A percentile compares a stretch with the other conserved stretches of the same genome.
Evolutionary conservation across 768 basidiomycete genomes (phyloP).

Genomic region (Suillus alpinus): DNA sequence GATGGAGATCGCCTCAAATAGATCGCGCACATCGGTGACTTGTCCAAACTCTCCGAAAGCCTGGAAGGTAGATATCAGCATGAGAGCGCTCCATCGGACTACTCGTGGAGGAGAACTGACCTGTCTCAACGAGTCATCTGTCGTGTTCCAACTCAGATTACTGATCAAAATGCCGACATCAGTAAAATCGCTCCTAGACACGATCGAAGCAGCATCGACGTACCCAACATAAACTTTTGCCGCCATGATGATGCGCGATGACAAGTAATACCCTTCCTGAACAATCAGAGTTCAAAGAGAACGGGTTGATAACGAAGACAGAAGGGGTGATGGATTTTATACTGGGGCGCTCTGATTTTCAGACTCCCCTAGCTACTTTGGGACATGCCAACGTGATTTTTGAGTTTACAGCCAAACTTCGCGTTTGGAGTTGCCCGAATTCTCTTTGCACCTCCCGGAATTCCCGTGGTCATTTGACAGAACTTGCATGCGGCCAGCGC

Average conservation of each 20-base stretch:
- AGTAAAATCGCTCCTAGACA: background rate
- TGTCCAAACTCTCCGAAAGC: constrained; percentile 43
- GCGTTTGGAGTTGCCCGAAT: background rate
- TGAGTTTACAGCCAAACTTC: constrained; percentile 1
- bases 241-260: constrained; percentile 23
- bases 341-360: constrained; percentile 21
- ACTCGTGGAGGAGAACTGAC: constrained; percentile 17
- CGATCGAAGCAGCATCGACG: background rate
- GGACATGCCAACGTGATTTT: constrained; percentile 17
- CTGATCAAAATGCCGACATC: constrained; percentile 14
- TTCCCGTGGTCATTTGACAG: background rate
- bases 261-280: constrained; percentile 13
- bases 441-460: background rate
- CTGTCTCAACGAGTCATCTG: constrained; percentile 22
- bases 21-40: constrained; percentile 49
- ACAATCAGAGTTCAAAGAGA: constrained; percentile 7
- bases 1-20: constrained; percentile 28
- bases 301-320: constrained; percentile 4
- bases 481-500: background rate
- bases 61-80: constrained; percentile 20
- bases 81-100: background rate
- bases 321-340: constrained; percentile 27
- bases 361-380: constrained; percentile 32
- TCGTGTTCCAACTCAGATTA: constrained; percentile 34
- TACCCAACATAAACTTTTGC: constrained; percentile 33